Evolutionary conservation across 148 eudicot genomes (phyloP).

Genomic region (Salicornia ramosissima): DNA sequence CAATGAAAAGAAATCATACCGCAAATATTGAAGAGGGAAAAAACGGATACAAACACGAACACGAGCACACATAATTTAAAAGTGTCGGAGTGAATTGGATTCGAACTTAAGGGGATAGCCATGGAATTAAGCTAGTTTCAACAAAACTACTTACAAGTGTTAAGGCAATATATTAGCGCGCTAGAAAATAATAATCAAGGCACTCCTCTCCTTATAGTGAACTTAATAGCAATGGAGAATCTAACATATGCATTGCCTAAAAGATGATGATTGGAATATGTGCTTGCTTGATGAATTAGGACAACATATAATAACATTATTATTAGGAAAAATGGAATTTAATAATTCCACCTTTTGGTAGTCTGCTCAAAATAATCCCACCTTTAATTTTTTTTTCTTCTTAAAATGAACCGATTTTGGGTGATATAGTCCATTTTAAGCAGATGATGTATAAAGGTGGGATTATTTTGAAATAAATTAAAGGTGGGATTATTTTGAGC

Average conservation of each 20-base stretch:
- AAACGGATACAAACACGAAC: neutral
- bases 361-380: conserved; percentile 8
- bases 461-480: too few relatives aligned
- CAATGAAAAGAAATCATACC: conserved; percentile 14
- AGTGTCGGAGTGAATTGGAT: neutral
- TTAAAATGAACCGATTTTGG: too few relatives aligned
- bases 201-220: neutral
- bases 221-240: neutral
- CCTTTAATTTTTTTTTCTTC: too few relatives aligned
- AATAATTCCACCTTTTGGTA: conserved; percentile 4
- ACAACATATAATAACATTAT: neutral
- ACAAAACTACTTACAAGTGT: neutral
- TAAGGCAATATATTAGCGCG: neutral
- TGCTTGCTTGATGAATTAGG: conserved; percentile 23
- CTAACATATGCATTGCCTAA: conserved; percentile 6
- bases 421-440: too few relatives aligned
- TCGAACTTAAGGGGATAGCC: conserved; percentile 3
- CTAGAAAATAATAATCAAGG: neutral
- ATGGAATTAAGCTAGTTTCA: neutral
- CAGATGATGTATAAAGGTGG: too few relatives aligned
- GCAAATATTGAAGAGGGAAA: conserved; percentile 1
- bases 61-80: neutral
- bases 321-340: neutral
- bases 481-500: too few relatives aligned
- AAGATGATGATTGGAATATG: conserved; percentile 28